Evolutionary conservation across 371 early-diverging fungal species (phyloP).

Genomic region (Mucor saturninus): DNA sequence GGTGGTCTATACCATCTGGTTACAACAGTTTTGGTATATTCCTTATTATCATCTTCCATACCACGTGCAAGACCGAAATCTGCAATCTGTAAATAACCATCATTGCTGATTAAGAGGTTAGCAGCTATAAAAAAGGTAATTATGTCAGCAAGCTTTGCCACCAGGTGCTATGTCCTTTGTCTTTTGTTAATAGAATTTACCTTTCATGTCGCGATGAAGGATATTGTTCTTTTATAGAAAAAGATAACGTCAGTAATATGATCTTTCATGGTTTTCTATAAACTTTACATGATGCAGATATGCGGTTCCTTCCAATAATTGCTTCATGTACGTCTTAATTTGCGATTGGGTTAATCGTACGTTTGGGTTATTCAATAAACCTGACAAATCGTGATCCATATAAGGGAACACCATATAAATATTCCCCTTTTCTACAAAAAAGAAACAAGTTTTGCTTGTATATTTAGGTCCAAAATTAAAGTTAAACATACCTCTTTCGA

Average conservation of each 20-base stretch:
- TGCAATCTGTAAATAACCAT: slow-evolving; percentile 96
- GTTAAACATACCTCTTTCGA: slow-evolving; percentile 56
- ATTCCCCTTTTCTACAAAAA: slow-evolving; percentile 51
- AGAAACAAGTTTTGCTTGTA: neutral
- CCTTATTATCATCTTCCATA: slow-evolving; percentile 62
- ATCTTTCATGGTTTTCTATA: neutral
- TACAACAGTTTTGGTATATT: slow-evolving; percentile 93
- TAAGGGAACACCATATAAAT: slow-evolving; percentile 96
- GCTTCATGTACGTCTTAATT: slow-evolving; percentile 82
- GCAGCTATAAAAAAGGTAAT: slow-evolving; percentile 57
- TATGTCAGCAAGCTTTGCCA: neutral
- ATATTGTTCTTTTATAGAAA: slow-evolving; percentile 62
- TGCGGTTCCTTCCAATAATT: slow-evolving; percentile 84
- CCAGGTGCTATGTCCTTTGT: neutral
- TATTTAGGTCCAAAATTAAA: slow-evolving; percentile 16
- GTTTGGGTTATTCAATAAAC: slow-evolving; percentile 78
- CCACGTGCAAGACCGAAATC: slow-evolving; percentile 97
- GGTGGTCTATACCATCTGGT: slow-evolving; percentile 99
- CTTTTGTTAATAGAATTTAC: slow-evolving; percentile 31
- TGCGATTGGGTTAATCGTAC: slow-evolving; percentile 70
- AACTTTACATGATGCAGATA: slow-evolving; percentile 77
- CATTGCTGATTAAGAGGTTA: slow-evolving; percentile 84
- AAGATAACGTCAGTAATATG: neutral
- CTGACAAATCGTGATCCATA: slow-evolving; percentile 94
- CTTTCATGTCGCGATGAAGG: slow-evolving; percentile 92